Evolutionary conservation across 148 eudicot species (phyloP), one percentile per base, ranked within the genome.

Genomic region (Vaccinium corymbosum): DNA sequence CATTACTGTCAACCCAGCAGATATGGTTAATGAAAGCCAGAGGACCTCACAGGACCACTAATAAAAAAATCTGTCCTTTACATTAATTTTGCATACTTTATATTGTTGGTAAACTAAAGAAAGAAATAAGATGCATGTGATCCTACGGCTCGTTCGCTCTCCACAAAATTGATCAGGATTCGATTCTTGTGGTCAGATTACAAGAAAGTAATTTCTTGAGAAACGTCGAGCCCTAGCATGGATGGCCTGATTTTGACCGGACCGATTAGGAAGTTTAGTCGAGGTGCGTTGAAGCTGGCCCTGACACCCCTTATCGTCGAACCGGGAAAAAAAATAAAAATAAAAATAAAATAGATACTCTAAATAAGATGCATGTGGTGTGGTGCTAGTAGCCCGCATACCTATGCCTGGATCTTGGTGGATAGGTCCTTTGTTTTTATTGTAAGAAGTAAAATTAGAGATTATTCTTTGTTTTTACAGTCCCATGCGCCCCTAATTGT

Each of bases 351-450:
- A 42, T 42, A 42, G 6, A 5, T 42, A 35, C 38, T 35, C 38
- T 35, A 42, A 42, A 42, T 42, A 64, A 10, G 13, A n/a, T 29
- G 73, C 73, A 68, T 68, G 73, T 68, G 73, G 73, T 4, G 13
- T 27, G 73, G 73, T 11, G 38, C 73, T 32, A 27, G 7, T 68
- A 68, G 73, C 73, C 73, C 73, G 73, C 73, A 68, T 12, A 27
- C 73, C 73, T 68, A 68, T 68, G 73, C 42, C 42, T 68, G 73
- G 73, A 29, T 68, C 14, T 11, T 4, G 13, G 73, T 29, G 42
- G 73, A 68, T 68, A 68, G 73, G 73, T 27, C 73, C 73, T 68
- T 68, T 68, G 38, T 12, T 27, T 64, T 68, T 68, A 27, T 68
- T 27, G 73, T 27, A 27, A 27, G 70, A 29, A 64, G 70, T 22